Evolutionary conservation across 169 alveolate genomes (phyloP), one percentile per base, ranked within the genome.

Genomic region (Plasmodium billcollinsi): DNA sequence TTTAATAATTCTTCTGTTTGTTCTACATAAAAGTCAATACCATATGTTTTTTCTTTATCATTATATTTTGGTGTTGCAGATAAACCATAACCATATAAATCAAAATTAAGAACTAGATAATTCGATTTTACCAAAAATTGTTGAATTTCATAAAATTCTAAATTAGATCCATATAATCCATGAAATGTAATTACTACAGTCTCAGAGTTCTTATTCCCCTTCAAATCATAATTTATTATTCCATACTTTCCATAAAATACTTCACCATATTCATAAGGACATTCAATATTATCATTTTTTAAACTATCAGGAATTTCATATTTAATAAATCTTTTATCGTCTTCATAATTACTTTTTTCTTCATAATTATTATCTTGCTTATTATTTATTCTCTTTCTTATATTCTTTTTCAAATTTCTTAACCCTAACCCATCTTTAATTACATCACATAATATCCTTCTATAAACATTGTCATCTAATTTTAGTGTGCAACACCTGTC

Each of bases 81-180:
- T 29, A 94, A 92, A 11, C 97, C 97, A 75, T 94, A 95, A 2
- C 97, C 97, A 69, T 94, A 94, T 24, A 94, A 88, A 83, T 94
- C 97, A 85, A 93, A 94, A 14, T 90, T 88, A n/a, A 94, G 91
- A 18, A 94, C 97, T 61, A 85, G 90, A 91, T 54, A 94, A 26
- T 88, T 92, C 24, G 88, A 74, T 66, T 71, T 54, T 14, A 85
- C 54, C 70, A 94, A 54, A n/a, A 92, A 92, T 24, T 89, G 74
- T 15, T 76, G 88, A 39, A 89, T 91, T 18, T 89, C 91, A 18
- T 88, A 88, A 75, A 94, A 94, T 52, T 95, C 92, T 71, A 95
- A 74, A 54, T 91, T 94, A 14, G 95, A 73, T 4, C 96, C 97
- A 73, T 93, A 93, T 47, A 92, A 83, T 26, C 97, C 97, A 74